Percentiles rank a stretch among this genome's conserved stretches.
phyloP scores from a whole-genome alignment of 352 stramenopile species.

The Pythium inflatum region DNA sequence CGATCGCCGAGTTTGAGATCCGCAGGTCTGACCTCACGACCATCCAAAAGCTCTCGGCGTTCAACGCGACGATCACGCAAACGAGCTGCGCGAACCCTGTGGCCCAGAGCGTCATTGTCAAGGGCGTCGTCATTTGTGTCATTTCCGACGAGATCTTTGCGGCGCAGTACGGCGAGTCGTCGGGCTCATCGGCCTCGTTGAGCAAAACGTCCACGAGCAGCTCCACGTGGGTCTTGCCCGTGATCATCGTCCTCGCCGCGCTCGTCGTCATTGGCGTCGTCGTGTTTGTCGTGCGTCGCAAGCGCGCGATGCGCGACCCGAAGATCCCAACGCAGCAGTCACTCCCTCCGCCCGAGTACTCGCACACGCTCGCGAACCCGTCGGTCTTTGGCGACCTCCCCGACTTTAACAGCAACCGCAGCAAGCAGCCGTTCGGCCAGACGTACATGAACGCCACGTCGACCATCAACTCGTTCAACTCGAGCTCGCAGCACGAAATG shows the following conservation, averaged over 20 bases:
- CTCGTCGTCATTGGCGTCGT: constrained; percentile 50
- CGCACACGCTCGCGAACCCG: constrained; percentile 32
- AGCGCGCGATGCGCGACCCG: constrained; percentile 31
- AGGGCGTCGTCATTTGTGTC: constrained; percentile 54
- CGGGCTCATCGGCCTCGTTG: background rate
- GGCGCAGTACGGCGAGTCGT: constrained; percentile 42
- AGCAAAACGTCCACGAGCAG: constrained; percentile 19
- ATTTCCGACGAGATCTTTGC: constrained; percentile 68
- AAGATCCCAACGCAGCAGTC: constrained; percentile 2
- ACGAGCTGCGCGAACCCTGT: constrained; percentile 46
- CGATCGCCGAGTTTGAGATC: constrained; percentile 75
- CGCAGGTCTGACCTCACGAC: constrained; percentile 63
- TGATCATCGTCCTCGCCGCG: constrained; percentile 51
- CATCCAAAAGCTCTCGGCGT: constrained; percentile 48
- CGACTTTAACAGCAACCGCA: constrained; percentile 25
- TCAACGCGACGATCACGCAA: constrained; percentile 50
- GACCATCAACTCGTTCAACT: constrained; percentile 47
- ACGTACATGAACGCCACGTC: constrained; percentile 36
- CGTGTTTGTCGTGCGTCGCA: constrained; percentile 52
- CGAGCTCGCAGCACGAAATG: too few relatives aligned
- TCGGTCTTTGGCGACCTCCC: constrained; percentile 58
- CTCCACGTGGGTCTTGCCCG: constrained; percentile 45
- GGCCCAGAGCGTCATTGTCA: constrained; percentile 48
- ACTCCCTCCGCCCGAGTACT: background rate
- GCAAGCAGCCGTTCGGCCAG: constrained; percentile 6